Evolutionary conservation across 2,329 filamentous ascomycete genomes (phyloP).

Genomic region (Pseudogymnoascus verrucosus): DNA sequence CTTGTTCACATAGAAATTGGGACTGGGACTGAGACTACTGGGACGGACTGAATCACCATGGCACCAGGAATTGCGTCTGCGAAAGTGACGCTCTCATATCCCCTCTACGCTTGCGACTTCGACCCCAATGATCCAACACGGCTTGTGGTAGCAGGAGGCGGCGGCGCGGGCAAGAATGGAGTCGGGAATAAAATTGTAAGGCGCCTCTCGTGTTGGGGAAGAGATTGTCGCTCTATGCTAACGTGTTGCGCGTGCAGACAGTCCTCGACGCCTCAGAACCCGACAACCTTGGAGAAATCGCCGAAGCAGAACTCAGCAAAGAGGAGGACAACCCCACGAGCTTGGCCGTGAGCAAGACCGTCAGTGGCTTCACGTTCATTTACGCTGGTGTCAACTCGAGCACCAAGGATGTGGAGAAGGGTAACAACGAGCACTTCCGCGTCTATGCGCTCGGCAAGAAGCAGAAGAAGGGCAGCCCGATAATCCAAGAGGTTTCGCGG

Average conservation of each 20-base stretch:
- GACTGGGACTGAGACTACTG: neutral
- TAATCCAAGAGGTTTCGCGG: slow-evolving; percentile 44
- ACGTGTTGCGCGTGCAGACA: slow-evolving; percentile 20
- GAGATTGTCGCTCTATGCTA: neutral
- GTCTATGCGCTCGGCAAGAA: slow-evolving; percentile 52
- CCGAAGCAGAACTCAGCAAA: slow-evolving; percentile 69
- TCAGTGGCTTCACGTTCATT: slow-evolving; percentile 46
- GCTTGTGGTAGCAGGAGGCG: slow-evolving; percentile 78
- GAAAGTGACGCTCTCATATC: slow-evolving; percentile 58
- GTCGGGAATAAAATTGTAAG: slow-evolving; percentile 81
- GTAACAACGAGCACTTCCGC: slow-evolving; percentile 77
- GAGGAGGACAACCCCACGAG: slow-evolving; percentile 87
- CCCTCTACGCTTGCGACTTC: slow-evolving; percentile 81
- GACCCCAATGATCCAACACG: slow-evolving; percentile 70
- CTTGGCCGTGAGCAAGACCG: slow-evolving; percentile 59
- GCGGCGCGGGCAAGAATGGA: slow-evolving; percentile 71
- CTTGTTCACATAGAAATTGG: neutral
- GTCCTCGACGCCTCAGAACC: slow-evolving; percentile 26
- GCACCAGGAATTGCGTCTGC: slow-evolving; percentile 25
- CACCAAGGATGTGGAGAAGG: slow-evolving; percentile 59
- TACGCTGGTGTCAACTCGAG: slow-evolving; percentile 83
- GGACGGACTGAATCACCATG: slow-evolving; percentile 16
- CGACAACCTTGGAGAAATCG: slow-evolving; percentile 46
- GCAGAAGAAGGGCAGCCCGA: slow-evolving; percentile 27
- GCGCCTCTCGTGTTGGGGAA: slow-evolving; percentile 14